Evolutionary conservation across 306 rosid species (phyloP).

Genomic region (Urtica urens): DNA sequence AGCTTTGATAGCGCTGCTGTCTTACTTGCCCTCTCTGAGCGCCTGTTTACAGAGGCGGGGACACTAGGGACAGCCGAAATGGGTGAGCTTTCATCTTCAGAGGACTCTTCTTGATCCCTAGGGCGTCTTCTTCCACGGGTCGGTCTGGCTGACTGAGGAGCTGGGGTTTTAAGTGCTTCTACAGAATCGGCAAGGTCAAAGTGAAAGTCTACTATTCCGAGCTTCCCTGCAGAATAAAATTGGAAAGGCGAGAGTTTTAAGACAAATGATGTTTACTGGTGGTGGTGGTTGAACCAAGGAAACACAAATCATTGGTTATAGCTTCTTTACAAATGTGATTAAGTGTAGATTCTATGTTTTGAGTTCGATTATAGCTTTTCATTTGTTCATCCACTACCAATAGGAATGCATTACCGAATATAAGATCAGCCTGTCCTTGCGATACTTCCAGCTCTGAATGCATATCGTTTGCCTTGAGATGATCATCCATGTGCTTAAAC

Average conservation of each 20-base stretch:
- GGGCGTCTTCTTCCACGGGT: slow-evolving; percentile 50
- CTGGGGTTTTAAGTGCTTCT: slow-evolving; percentile 51
- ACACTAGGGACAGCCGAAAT: slow-evolving; percentile 40
- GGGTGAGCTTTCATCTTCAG: slow-evolving; percentile 54
- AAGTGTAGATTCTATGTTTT: not conserved
- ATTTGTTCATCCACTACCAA: no score
- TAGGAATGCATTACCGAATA: no score
- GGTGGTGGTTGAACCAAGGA: not conserved
- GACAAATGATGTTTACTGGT: no score
- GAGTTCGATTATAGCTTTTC: not conserved
- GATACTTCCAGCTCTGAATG: slow-evolving; percentile 44
- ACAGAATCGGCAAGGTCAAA: slow-evolving; percentile 33
- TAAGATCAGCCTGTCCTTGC: slow-evolving; percentile 36
- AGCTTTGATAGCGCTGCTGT: slow-evolving; percentile 70
- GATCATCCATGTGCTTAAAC: slow-evolving; percentile 47
- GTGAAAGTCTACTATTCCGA: slow-evolving; percentile 32
- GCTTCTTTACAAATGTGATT: no score
- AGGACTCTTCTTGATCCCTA: slow-evolving; percentile 47
- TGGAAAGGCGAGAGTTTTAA: not conserved
- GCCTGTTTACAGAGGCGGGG: slow-evolving; percentile 24
- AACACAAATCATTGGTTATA: no score
- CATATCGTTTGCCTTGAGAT: slow-evolving; percentile 36
- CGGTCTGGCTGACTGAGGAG: slow-evolving; percentile 33
- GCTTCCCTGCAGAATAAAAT: slow-evolving; percentile 16
- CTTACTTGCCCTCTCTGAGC: slow-evolving; percentile 88